phyloP scores from a whole-genome alignment of 2,329 filamentous ascomycete species.

The Diaporthe destruens region DNA sequence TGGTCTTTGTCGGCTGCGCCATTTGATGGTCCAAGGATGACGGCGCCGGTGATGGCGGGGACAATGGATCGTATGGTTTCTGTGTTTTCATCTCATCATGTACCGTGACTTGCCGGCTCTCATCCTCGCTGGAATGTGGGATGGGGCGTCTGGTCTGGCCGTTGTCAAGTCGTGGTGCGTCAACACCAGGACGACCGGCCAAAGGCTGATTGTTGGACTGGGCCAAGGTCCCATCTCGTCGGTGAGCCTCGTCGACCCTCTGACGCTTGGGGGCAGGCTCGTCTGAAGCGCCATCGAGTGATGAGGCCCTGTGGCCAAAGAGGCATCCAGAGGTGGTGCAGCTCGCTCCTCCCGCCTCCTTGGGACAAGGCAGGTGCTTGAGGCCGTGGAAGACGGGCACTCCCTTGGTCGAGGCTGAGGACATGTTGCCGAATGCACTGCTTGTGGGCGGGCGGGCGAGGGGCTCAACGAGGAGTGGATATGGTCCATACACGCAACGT shows the following conservation, averaged over 20 bases:
- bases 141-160: background rate
- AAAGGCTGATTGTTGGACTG: background rate
- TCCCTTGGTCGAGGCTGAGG: conserved; percentile 22
- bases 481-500: background rate
- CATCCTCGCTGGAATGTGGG: background rate
- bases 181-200: background rate
- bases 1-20: conserved; percentile 5
- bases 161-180: background rate
- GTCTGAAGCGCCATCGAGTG: conserved; percentile 33
- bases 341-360: conserved; percentile 38
- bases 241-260: background rate
- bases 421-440: background rate
- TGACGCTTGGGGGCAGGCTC: conserved; percentile 25
- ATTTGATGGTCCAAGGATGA: background rate
- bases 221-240: background rate
- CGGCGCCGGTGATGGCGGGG: conserved; percentile 26
- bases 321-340: conserved; percentile 40
- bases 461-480: conserved; percentile 1
- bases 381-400: conserved; percentile 42
- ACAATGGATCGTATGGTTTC: conserved; percentile 41
- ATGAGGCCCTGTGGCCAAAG: conserved; percentile 36
- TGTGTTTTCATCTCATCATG: conserved; percentile 19
- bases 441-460: background rate
- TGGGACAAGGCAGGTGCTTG: conserved; percentile 41
- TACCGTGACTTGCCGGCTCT: conserved; percentile 11